Evolutionary conservation across 2,329 filamentous ascomycete species (phyloP).

Genomic region (Colletotrichum aenigma): DNA sequence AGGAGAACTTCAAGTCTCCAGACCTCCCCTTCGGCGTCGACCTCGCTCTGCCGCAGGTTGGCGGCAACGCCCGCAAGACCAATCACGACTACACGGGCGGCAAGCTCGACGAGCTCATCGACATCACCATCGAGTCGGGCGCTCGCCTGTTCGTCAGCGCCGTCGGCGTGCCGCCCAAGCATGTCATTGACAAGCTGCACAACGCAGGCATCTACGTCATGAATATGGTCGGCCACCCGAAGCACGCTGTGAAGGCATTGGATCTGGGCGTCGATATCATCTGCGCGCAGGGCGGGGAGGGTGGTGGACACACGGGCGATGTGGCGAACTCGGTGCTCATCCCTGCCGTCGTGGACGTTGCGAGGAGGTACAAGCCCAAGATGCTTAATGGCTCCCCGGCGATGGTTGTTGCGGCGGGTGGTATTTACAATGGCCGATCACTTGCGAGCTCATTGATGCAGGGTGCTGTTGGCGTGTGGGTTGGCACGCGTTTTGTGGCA

Average conservation of each 20-base stretch:
- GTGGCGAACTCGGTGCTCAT: slow-evolving; percentile 86
- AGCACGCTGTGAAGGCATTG: slow-evolving; percentile 88
- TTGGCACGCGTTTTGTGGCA: slow-evolving; percentile 91
- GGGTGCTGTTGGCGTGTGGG: slow-evolving; percentile 89
- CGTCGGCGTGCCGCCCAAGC: slow-evolving; percentile 81
- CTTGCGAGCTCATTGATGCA: slow-evolving; percentile 86
- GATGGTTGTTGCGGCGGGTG: slow-evolving; percentile 87
- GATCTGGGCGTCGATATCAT: slow-evolving; percentile 88
- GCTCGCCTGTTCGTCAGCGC: slow-evolving; percentile 86
- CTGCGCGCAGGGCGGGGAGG: slow-evolving; percentile 91
- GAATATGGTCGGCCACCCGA: slow-evolving; percentile 97
- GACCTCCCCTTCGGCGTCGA: slow-evolving; percentile 88
- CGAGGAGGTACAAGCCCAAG: slow-evolving; percentile 71
- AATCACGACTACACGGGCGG: slow-evolving; percentile 97
- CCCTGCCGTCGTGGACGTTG: slow-evolving; percentile 86
- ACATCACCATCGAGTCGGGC: slow-evolving; percentile 84
- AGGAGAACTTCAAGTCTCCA: slow-evolving; percentile 69
- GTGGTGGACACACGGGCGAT: slow-evolving; percentile 90
- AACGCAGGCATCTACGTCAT: slow-evolving; percentile 82
- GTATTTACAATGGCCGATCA: slow-evolving; percentile 81
- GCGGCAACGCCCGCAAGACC: slow-evolving; percentile 81
- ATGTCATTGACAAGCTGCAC: slow-evolving; percentile 79
- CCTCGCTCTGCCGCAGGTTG: slow-evolving; percentile 88
- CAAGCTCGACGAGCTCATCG: slow-evolving; percentile 84
- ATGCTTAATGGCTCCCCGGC: slow-evolving; percentile 72